Evolutionary conservation across 2,329 filamentous ascomycete species (phyloP).

Genomic region (Arachnopeziza araneosa): DNA sequence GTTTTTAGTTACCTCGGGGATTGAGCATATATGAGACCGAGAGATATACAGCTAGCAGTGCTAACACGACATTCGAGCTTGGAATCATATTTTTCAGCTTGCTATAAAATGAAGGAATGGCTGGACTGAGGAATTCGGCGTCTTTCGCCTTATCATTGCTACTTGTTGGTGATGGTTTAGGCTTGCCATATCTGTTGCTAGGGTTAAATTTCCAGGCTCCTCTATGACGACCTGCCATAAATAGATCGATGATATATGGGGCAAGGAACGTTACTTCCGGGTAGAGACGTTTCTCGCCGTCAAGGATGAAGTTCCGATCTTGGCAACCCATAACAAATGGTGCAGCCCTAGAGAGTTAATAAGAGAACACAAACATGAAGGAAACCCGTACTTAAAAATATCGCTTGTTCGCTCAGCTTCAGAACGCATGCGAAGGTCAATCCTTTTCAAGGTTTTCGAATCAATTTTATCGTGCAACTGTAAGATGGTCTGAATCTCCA

Average conservation of each 20-base stretch:
- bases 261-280: slow-evolving; percentile 21
- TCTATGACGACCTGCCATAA: slow-evolving; percentile 20
- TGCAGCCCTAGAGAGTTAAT: slow-evolving; percentile 16
- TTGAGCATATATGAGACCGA: neutral
- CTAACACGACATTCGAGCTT: neutral
- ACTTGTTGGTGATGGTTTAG: neutral
- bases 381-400: slow-evolving; percentile 19
- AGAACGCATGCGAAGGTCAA: slow-evolving; percentile 13
- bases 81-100: neutral
- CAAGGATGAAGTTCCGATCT: slow-evolving; percentile 15
- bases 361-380: neutral
- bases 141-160: neutral
- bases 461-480: slow-evolving; percentile 18
- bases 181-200: slow-evolving; percentile 25
- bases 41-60: neutral
- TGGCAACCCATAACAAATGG: slow-evolving; percentile 17
- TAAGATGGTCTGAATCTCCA: slow-evolving; percentile 27
- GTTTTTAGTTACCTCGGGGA: neutral
- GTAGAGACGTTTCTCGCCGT: slow-evolving; percentile 15
- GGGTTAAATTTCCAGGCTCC: slow-evolving; percentile 29
- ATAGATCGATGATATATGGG: slow-evolving; percentile 24
- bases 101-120: neutral
- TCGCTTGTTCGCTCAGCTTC: slow-evolving; percentile 19
- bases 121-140: neutral
- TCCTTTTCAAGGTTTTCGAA: slow-evolving; percentile 12